phyloP scores from a whole-genome alignment of 768 basidiomycete species.

The Lyophyllum decastes region DNA sequence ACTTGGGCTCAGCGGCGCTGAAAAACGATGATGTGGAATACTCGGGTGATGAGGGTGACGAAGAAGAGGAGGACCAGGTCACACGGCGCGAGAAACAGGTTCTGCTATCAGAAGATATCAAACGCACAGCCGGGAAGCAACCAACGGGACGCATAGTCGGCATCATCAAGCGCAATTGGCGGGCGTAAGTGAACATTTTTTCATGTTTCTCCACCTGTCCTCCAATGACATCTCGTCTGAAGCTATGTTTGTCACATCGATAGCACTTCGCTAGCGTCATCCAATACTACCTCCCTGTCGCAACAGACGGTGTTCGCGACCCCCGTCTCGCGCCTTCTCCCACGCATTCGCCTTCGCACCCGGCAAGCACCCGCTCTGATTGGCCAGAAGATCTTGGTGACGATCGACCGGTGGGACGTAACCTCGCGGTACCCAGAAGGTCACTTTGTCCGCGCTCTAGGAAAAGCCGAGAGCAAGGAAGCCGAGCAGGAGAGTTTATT shows the following conservation, averaged over 20 bases:
- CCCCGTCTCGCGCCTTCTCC: slow-evolving; percentile 85
- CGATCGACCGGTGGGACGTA: slow-evolving; percentile 89
- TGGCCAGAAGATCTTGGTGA: slow-evolving; percentile 93
- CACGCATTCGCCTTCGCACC: slow-evolving; percentile 91
- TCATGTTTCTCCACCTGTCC: slow-evolving; percentile 3
- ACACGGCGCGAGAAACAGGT: slow-evolving; percentile 42
- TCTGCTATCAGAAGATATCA: slow-evolving; percentile 31
- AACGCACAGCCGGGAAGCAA: slow-evolving; percentile 57
- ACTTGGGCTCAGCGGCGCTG: slow-evolving; percentile 58
- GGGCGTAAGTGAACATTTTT: slow-evolving; percentile 62
- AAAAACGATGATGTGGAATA: slow-evolving; percentile 88
- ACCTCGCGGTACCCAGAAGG: slow-evolving; percentile 94
- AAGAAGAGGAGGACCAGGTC: slow-evolving; percentile 42
- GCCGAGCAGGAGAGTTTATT: slow-evolving; percentile 94
- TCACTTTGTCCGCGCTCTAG: slow-evolving; percentile 92
- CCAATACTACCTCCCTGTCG: slow-evolving; percentile 74
- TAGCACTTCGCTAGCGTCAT: slow-evolving; percentile 80
- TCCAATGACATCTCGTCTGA: slow-evolving; percentile 1
- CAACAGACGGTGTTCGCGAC: slow-evolving; percentile 94
- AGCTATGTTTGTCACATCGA: slow-evolving; percentile 97
- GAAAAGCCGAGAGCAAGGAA: slow-evolving; percentile 90
- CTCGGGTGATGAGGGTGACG: slow-evolving; percentile 59
- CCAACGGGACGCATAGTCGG: slow-evolving; percentile 94
- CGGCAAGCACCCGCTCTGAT: slow-evolving; percentile 89
- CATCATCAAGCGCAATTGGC: slow-evolving; percentile 93